Conservation (phyloP, 345 rosid genomes). For the Arabis alpina region DNA sequence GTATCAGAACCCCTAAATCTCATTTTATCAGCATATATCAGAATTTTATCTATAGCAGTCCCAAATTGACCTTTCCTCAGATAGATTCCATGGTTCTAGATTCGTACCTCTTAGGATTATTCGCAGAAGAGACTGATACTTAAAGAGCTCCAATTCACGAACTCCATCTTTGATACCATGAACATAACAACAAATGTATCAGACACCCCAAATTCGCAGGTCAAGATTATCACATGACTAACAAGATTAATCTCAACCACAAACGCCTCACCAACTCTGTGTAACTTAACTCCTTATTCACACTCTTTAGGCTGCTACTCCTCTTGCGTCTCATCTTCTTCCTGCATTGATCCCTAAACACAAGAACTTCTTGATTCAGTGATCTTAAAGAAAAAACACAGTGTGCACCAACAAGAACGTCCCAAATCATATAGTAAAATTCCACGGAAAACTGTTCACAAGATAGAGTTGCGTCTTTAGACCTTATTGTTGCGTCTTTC, state of each 20-base stretch:
- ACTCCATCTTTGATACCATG: too few species aligned
- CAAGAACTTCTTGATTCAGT: background rate
- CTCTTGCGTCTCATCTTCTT: slow-evolving; percentile 25
- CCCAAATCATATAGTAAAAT: background rate
- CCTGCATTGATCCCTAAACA: slow-evolving; percentile 6
- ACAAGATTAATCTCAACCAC: slow-evolving; percentile 39
- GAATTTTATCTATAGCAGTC: too few species aligned
- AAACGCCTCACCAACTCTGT: slow-evolving; percentile 44
- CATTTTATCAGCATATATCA: too few species aligned
- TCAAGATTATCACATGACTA: too few species aligned
- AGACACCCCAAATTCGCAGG: too few species aligned
- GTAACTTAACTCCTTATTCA: slow-evolving; percentile 43
- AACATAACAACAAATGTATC: too few species aligned
- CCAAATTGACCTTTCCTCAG: too few species aligned
- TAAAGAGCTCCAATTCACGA: too few species aligned
- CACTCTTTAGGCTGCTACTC: slow-evolving; percentile 21
- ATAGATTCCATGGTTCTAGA: too few species aligned
- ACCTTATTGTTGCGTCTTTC: too few species aligned
- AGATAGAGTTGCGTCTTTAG: background rate
- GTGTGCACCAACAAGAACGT: background rate
- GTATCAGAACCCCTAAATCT: background rate
- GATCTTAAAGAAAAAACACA: slow-evolving; percentile 6
- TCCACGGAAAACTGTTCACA: background rate
- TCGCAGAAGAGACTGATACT: too few species aligned
- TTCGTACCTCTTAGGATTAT: too few species aligned